Conservation (phyloP, 208 protist genomes). For the Trypanosoma brucei region DNA sequence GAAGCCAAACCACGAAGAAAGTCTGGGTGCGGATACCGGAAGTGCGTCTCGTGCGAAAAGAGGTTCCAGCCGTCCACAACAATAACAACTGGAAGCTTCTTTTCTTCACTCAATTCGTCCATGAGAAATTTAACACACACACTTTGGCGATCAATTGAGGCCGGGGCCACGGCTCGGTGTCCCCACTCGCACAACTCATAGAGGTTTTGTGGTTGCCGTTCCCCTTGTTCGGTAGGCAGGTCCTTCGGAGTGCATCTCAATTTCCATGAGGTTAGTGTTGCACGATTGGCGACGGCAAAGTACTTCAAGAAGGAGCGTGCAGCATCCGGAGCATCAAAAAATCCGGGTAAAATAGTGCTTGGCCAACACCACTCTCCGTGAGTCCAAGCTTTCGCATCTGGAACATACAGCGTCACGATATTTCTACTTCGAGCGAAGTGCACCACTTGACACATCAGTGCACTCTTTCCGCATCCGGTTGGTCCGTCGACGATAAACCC, state of each 20-base stretch:
- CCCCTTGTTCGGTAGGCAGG: conserved; percentile 76
- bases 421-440: conserved; percentile 76
- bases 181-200: conserved; percentile 86
- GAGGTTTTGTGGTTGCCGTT: conserved; percentile 64
- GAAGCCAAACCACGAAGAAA: conserved; percentile 81
- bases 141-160: conserved; percentile 86
- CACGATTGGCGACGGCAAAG: conserved; percentile 66
- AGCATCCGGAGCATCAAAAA: conserved; percentile 89
- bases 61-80: conserved; percentile 89
- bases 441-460: conserved; percentile 84
- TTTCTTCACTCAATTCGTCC: conserved; percentile 84
- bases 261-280: conserved; percentile 48
- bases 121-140: conserved; percentile 89
- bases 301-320: conserved; percentile 76
- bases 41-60: conserved; percentile 89
- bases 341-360: conserved; percentile 85
- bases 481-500: conserved; percentile 88
- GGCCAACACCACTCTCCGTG: conserved; percentile 91
- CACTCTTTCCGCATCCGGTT: conserved; percentile 83
- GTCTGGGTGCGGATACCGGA: conserved; percentile 87
- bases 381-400: conserved; percentile 84
- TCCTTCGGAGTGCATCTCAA: conserved; percentile 74
- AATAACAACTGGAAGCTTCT: conserved; percentile 78
- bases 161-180: conserved; percentile 62
- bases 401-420: conserved; percentile 80